phyloP scores from a whole-genome alignment of 768 basidiomycete species.

The Hygrophorus pudorinus region DNA sequence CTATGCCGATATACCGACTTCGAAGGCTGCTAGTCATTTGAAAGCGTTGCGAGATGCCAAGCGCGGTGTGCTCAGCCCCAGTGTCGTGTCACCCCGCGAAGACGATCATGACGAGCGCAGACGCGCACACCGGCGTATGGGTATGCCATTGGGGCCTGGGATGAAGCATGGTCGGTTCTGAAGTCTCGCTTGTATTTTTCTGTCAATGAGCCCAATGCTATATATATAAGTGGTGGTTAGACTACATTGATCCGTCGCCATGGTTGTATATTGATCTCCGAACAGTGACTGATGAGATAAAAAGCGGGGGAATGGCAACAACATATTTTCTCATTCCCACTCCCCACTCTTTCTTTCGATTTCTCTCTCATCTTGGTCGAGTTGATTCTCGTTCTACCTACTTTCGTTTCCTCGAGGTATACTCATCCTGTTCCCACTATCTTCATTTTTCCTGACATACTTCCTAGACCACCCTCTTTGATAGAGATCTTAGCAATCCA shows the following conservation, averaged over 20 bases:
- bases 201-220: no score
- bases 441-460: slow-evolving; percentile 5
- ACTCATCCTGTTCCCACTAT: slow-evolving; percentile 10
- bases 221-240: no score
- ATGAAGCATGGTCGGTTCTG: no score
- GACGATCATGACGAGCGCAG: background rate
- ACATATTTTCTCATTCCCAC: slow-evolving; percentile 24
- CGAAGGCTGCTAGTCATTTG: slow-evolving; percentile 35
- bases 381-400: slow-evolving; percentile 50
- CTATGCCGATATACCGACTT: slow-evolving; percentile 9
- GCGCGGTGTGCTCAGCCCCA: slow-evolving; percentile 18
- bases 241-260: no score
- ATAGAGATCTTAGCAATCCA: slow-evolving; percentile 46
- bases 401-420: slow-evolving; percentile 47
- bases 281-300: background rate
- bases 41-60: slow-evolving; percentile 43
- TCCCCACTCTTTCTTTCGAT: slow-evolving; percentile 31
- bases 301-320: slow-evolving; percentile 6
- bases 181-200: background rate
- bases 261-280: background rate
- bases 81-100: background rate
- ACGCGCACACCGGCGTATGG: slow-evolving; percentile 17
- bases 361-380: slow-evolving; percentile 41
- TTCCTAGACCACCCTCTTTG: slow-evolving; percentile 59
- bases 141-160: slow-evolving; percentile 24